These are phyloP conservation scores for Aphanomyces euteiches DNA, from an alignment of 352 stramenopile genomes.

Conservation along the genomic window DNA sequence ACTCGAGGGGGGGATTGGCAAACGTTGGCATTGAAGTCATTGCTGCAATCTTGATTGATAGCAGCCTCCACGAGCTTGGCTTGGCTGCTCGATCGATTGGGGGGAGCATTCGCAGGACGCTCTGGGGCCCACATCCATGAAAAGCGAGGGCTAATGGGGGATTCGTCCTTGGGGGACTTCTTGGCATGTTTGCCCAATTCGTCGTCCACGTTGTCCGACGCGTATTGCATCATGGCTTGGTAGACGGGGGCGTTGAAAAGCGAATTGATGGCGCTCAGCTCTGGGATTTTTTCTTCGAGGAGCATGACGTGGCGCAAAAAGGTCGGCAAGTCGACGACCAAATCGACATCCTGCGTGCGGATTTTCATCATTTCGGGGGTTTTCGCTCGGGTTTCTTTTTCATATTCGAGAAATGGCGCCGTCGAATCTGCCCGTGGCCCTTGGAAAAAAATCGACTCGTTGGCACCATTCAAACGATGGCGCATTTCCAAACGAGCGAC, in stretches of 20 bases:
- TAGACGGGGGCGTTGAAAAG: constrained; percentile 20
- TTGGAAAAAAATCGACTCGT: constrained; percentile 26
- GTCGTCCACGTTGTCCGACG: background rate
- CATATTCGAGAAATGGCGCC: constrained; percentile 16
- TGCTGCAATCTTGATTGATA: constrained; percentile 11
- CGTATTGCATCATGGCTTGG: constrained; percentile 17
- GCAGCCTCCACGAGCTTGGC: background rate
- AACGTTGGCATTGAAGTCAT: constrained; percentile 11
- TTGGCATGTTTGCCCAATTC: background rate
- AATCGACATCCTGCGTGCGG: constrained; percentile 1
- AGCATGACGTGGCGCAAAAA: constrained; percentile 12
- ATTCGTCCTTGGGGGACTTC: background rate
- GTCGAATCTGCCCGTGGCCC: background rate
- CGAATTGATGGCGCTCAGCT: background rate
- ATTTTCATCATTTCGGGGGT: constrained; percentile 14
- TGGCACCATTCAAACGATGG: background rate
- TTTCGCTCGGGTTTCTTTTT: constrained; percentile 9
- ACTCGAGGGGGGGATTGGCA: too few relatives aligned
- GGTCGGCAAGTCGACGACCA: constrained; percentile 19
- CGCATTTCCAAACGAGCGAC: constrained; percentile 20
- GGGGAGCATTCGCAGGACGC: background rate
- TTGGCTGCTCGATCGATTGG: too few relatives aligned
- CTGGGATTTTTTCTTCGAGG: constrained; percentile 19
- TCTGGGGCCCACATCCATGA: background rate
- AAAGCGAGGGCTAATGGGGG: constrained; percentile 7